Base-by-base conservation (phyloP, 345 rosid species). In the Salix suchowensis region DNA sequence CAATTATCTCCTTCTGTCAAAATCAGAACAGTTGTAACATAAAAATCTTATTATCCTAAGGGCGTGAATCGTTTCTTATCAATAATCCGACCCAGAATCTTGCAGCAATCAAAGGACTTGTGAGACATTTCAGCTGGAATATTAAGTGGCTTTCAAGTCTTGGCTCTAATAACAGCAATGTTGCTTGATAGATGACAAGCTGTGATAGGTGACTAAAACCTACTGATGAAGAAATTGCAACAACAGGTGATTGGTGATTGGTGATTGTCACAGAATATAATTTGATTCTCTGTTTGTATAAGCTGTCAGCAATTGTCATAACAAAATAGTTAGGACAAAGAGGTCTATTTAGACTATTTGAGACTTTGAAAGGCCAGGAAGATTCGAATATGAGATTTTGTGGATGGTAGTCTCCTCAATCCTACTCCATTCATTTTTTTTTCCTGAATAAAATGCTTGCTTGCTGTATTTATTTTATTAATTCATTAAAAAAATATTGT, bases 21-120 rank as follows among this genome's bases (percentile, higher is more conserved):
- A 46, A 79, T 83, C 85, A 79, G 26, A 52, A 66, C 81, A 82
- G 74, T 79, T 77, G 85, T 62, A 30, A 73, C 21, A 54, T 15
- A 77, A 77, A 77, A 44, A 73, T 76, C 76, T 75, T 80, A 34
- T 4, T 34, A 23, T 8, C 23, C 5, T 60, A 11, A 23, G 21
- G 26, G 26, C 62, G 24, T 55, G 24, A 3, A 23, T 55, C 11
- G 11, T 60, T 18, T 60, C 19, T 64, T 16, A 13, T 13, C 4
- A 67, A n/a, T 67, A 8, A 36, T 36, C 70, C 18, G 4, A 21
- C 23, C 48, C 1, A 67, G 70, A 8, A 67, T 37, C 8, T 67
- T 36, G 46, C 15, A 28, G 7, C 30, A 26, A 2, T 4, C 60
- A 3, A 7, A 54, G 58, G 9, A 7, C 58, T 15, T 18, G 21